A percentile compares a stretch with the other conserved stretches of the same genome.
phyloP scores from a whole-genome alignment of 495 filamentous ascomycete species.

The Aspergillus nanangensis region DNA sequence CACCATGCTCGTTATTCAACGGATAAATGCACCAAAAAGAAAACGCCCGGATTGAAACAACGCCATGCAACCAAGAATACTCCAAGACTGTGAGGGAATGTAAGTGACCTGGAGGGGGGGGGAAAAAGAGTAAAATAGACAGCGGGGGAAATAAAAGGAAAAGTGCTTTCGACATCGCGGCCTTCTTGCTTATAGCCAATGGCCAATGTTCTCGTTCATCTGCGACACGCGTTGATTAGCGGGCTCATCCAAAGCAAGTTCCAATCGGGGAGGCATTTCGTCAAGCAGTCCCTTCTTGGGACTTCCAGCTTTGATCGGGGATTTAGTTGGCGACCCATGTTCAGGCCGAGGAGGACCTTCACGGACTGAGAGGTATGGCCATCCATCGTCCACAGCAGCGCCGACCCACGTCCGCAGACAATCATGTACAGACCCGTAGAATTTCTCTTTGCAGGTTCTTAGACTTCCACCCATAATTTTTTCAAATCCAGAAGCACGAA shows the following conservation, averaged over 20 bases:
- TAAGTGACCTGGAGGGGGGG: not conserved
- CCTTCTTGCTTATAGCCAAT: slow-evolving; percentile 30
- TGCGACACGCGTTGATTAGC: slow-evolving; percentile 14
- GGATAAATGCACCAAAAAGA: slow-evolving; percentile 23
- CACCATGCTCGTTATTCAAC: slow-evolving; percentile 23
- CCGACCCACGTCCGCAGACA: slow-evolving; percentile 85
- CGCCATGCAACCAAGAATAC: slow-evolving; percentile 25
- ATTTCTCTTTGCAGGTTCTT: slow-evolving; percentile 94
- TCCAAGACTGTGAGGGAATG: slow-evolving; percentile 15
- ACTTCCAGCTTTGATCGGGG: slow-evolving; percentile 35
- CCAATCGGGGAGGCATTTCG: slow-evolving; percentile 38
- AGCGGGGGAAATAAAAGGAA: slow-evolving; percentile 2
- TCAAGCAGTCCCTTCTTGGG: slow-evolving; percentile 36
- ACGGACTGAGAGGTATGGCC: slow-evolving; percentile 72
- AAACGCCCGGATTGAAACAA: slow-evolving; percentile 34
- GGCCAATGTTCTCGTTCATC: slow-evolving; percentile 24
- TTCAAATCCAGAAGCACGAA: slow-evolving; percentile 86
- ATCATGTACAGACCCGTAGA: slow-evolving; percentile 87
- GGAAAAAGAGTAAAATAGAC: not conserved
- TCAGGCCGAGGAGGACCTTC: slow-evolving; percentile 56
- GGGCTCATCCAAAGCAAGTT: slow-evolving; percentile 33
- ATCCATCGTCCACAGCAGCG: slow-evolving; percentile 80
- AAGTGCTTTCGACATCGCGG: not conserved
- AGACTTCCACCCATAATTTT: slow-evolving; percentile 79
- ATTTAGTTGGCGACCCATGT: slow-evolving; percentile 37